These are phyloP conservation scores for Penicillium robsamsonii DNA, from an alignment of 495 filamentous ascomycete species.

Conservation along the genomic window DNA sequence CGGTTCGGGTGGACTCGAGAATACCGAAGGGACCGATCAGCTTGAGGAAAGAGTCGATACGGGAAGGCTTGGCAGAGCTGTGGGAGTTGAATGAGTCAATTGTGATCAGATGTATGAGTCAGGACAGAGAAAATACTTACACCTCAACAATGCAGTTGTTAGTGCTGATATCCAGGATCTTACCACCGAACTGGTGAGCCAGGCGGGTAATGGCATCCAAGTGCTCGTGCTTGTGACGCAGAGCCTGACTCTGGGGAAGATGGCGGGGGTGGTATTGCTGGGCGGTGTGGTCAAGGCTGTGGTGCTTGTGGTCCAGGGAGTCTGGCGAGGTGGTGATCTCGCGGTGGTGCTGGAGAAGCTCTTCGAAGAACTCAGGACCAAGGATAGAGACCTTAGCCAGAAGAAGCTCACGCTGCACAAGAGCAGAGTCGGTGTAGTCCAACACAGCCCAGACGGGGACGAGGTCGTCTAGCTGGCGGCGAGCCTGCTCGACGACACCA, in stretches of 20 bases:
- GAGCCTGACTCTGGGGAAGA: slow-evolving; percentile 78
- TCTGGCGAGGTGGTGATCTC: slow-evolving; percentile 57
- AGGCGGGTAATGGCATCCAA: slow-evolving; percentile 90
- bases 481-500: slow-evolving; percentile 95
- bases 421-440: slow-evolving; percentile 86
- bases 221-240: slow-evolving; percentile 96
- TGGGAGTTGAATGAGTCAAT: slow-evolving; percentile 1
- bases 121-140: slow-evolving; percentile 53
- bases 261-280: slow-evolving; percentile 76
- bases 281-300: slow-evolving; percentile 24
- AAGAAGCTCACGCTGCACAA: slow-evolving; percentile 94
- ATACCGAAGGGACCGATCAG: slow-evolving; percentile 94
- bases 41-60: slow-evolving; percentile 98
- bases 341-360: slow-evolving; percentile 89
- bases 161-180: slow-evolving; percentile 94
- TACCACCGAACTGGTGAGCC: slow-evolving; percentile 95
- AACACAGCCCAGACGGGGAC: slow-evolving; percentile 98
- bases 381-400: slow-evolving; percentile 96
- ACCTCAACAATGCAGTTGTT: slow-evolving; percentile 98
- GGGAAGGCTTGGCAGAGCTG: slow-evolving; percentile 85
- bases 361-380: slow-evolving; percentile 96
- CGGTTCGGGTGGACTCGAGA: slow-evolving; percentile 88
- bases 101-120: neutral
- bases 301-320: slow-evolving; percentile 30
- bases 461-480: slow-evolving; percentile 90